These are phyloP conservation scores for Oxyria digyna DNA, from an alignment of 148 eudicot species.

Conservation along the genomic window DNA sequence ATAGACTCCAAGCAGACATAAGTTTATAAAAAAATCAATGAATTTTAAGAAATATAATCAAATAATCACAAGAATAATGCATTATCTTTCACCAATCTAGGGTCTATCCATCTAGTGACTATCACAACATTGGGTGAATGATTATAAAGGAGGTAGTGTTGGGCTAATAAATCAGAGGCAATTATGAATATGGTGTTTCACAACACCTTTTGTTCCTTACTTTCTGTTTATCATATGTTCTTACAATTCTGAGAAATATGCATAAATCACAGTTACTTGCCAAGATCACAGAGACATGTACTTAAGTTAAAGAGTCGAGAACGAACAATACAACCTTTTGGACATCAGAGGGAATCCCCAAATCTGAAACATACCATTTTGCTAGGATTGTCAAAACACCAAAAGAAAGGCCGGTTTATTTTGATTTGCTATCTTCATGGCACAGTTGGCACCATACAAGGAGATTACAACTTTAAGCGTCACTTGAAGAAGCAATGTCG, in stretches of 20 bases:
- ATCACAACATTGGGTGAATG: too few species aligned
- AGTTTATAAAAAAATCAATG: too few species aligned
- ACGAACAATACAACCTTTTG: background rate
- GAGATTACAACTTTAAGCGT: slow-evolving; percentile 20
- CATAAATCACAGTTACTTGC: background rate
- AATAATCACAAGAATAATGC: too few species aligned
- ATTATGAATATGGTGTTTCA: too few species aligned
- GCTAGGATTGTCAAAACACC: background rate
- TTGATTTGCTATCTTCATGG: background rate
- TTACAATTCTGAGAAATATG: background rate
- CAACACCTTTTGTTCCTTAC: background rate
- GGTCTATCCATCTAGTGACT: too few species aligned
- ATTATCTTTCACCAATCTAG: too few species aligned
- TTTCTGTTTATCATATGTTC: too few species aligned
- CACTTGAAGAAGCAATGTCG: slow-evolving; percentile 60
- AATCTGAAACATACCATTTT: background rate
- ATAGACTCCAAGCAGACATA: too few species aligned
- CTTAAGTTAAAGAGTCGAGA: background rate
- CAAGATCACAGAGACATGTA: background rate
- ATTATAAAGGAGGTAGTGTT: too few species aligned
- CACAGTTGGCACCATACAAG: background rate
- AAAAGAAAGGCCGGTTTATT: background rate
- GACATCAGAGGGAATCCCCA: background rate
- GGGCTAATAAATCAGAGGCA: too few species aligned
- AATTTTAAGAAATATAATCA: too few species aligned